These are phyloP conservation scores for Tylopilus orsonianus DNA, from an alignment of 1,284 basidiomycete species.

Conservation along the genomic window DNA sequence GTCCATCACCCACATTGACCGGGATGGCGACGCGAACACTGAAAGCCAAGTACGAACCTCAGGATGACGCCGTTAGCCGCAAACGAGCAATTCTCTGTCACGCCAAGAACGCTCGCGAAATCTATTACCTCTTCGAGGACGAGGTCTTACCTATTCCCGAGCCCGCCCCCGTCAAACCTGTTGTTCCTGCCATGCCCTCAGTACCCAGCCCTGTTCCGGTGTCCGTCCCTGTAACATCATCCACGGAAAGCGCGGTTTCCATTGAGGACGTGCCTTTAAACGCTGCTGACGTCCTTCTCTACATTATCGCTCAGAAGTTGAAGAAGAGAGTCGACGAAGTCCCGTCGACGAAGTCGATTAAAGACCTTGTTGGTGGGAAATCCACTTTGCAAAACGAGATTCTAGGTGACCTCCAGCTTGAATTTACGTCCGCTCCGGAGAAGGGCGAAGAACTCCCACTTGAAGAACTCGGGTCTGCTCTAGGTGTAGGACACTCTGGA, in stretches of 20 bases:
- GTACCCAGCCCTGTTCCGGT: conserved; percentile 45
- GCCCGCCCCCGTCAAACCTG: conserved; percentile 42
- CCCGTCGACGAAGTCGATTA: conserved; percentile 93
- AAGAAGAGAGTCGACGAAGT: conserved; percentile 94
- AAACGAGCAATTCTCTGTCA: conserved; percentile 88
- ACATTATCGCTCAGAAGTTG: conserved; percentile 95
- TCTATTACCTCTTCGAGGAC: conserved; percentile 98
- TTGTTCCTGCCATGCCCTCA: conserved; percentile 45
- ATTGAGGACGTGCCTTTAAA: conserved; percentile 92
- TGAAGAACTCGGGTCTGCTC: conserved; percentile 89
- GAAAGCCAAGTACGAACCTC: conserved; percentile 93
- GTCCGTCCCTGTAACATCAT: conserved; percentile 45
- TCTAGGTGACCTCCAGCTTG: conserved; percentile 87
- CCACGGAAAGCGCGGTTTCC: conserved; percentile 65
- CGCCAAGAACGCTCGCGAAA: conserved; percentile 94
- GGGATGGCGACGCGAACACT: conserved; percentile 95
- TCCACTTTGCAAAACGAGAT: conserved; percentile 98
- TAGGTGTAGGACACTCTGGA: conserved; percentile 82
- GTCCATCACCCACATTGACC: conserved; percentile 93
- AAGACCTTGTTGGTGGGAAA: conserved; percentile 97
- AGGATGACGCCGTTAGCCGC: conserved; percentile 84
- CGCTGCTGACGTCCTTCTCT: conserved; percentile 85
- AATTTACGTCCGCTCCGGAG: conserved; percentile 91
- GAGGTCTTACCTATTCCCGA: conserved; percentile 54
- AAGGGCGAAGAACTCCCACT: conserved; percentile 97